Evolutionary conservation across 495 filamentous ascomycete species (phyloP).

Genomic region (Xeromyces bisporus): DNA sequence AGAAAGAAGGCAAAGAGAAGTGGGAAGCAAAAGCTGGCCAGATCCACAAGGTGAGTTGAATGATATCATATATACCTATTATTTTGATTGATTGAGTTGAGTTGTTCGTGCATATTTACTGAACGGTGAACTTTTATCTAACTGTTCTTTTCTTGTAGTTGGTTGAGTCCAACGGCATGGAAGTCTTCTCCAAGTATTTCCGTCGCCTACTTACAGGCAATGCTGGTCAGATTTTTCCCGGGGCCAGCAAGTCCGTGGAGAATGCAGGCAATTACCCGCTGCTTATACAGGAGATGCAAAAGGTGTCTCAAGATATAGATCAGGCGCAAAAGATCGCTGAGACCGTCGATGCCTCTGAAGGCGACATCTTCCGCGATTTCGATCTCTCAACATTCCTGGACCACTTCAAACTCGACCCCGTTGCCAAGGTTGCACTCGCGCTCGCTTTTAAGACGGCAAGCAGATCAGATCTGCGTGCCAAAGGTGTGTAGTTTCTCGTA

Average conservation of each 20-base stretch:
- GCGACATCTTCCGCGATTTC: conserved; percentile 86
- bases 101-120: too few relatives aligned
- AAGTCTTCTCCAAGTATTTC: conserved; percentile 86
- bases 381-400: conserved; percentile 84
- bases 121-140: conserved; percentile 10
- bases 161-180: conserved; percentile 91
- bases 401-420: conserved; percentile 77
- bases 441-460: conserved; percentile 69
- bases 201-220: conserved; percentile 71
- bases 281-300: conserved; percentile 68
- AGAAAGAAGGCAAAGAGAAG: conserved; percentile 78
- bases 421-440: conserved; percentile 76
- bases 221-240: conserved; percentile 71
- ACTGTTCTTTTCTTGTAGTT: conserved; percentile 42
- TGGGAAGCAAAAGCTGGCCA: conserved; percentile 86
- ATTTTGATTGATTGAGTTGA: not conserved
- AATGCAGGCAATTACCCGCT: conserved; percentile 66
- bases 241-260: conserved; percentile 47
- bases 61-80: not conserved
- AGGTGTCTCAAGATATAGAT: conserved; percentile 58
- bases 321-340: conserved; percentile 85
- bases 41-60: conserved; percentile 60
- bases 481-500: conserved; percentile 53
- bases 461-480: conserved; percentile 66
- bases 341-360: conserved; percentile 69